Evolutionary conservation across 176 grass and related monocot species (phyloP).

Genomic region (Zea luxurians): DNA sequence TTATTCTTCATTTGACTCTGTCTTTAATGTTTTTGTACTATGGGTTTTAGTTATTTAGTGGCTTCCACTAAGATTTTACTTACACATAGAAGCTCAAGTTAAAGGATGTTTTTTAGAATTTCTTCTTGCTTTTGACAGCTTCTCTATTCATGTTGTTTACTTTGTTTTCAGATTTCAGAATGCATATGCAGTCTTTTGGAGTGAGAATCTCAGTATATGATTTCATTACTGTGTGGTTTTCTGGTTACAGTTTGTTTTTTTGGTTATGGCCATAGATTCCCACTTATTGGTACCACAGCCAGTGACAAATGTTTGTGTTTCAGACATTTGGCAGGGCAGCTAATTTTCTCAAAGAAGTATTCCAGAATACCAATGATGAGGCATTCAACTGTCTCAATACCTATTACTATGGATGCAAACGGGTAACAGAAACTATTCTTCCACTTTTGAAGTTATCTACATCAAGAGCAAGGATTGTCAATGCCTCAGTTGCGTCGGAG

Average conservation of each 20-base stretch:
- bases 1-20: neutral
- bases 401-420: constrained; percentile 62
- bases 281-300: neutral
- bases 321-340: constrained; percentile 68
- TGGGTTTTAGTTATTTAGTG: neutral
- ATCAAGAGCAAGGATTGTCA: constrained; percentile 64
- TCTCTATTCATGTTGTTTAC: no score
- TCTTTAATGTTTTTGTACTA: neutral
- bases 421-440: constrained; percentile 67
- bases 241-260: no score
- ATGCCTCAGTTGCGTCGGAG: constrained; percentile 59
- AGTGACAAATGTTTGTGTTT: constrained; percentile 13
- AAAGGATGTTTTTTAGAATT: neutral
- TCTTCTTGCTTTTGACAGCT: no score
- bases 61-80: no score
- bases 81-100: constrained; percentile 7
- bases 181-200: no score
- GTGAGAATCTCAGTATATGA: no score
- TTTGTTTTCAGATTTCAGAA: no score
- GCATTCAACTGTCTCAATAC: constrained; percentile 47
- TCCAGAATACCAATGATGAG: constrained; percentile 53
- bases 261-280: no score
- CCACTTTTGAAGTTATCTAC: constrained; percentile 64
- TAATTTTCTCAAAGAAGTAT: constrained; percentile 55
- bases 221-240: no score